These are phyloP conservation scores for Cryptococcus sp. DNA, from an alignment of 1,284 basidiomycete species.

Conservation along the genomic window DNA sequence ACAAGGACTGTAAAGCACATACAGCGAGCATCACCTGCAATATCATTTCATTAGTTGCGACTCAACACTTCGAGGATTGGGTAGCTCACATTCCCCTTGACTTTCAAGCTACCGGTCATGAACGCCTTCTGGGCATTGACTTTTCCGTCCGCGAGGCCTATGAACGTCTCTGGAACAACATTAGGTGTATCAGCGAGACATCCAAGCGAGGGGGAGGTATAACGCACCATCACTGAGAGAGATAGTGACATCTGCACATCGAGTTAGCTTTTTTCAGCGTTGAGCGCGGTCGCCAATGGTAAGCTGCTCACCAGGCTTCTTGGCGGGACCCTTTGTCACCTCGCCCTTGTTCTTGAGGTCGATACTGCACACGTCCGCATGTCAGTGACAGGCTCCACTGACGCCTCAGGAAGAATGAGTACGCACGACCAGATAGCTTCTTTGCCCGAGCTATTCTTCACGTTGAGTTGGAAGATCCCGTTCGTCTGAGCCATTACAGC, in stretches of 20 bases:
- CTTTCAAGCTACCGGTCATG: slow-evolving; percentile 82
- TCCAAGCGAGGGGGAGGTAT: not conserved
- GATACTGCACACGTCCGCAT: slow-evolving; percentile 62
- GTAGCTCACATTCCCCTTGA: slow-evolving; percentile 49
- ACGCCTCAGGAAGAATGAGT: too few species aligned
- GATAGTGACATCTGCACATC: slow-evolving; percentile 60
- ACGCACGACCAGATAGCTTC: slow-evolving; percentile 67
- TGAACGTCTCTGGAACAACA: slow-evolving; percentile 42
- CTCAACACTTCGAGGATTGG: not conserved
- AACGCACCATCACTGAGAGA: slow-evolving; percentile 44
- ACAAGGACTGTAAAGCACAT: slow-evolving; percentile 1
- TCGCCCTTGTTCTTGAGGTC: slow-evolving; percentile 89
- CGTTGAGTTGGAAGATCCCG: slow-evolving; percentile 84
- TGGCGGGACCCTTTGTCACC: slow-evolving; percentile 75
- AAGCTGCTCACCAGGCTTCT: slow-evolving; percentile 53
- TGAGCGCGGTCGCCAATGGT: not conserved
- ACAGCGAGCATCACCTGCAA: slow-evolving; percentile 45
- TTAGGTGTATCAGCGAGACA: not conserved
- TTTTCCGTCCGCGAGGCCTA: slow-evolving; percentile 53
- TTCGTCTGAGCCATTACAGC: slow-evolving; percentile 65
- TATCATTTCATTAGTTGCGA: not conserved
- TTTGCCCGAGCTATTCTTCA: slow-evolving; percentile 75
- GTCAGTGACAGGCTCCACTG: not conserved
- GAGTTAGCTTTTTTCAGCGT: not conserved
- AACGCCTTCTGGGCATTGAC: slow-evolving; percentile 85